phyloP scores from a whole-genome alignment of 2,329 filamentous ascomycete genomes.

The Sporothrix pseudoabietina region DNA sequence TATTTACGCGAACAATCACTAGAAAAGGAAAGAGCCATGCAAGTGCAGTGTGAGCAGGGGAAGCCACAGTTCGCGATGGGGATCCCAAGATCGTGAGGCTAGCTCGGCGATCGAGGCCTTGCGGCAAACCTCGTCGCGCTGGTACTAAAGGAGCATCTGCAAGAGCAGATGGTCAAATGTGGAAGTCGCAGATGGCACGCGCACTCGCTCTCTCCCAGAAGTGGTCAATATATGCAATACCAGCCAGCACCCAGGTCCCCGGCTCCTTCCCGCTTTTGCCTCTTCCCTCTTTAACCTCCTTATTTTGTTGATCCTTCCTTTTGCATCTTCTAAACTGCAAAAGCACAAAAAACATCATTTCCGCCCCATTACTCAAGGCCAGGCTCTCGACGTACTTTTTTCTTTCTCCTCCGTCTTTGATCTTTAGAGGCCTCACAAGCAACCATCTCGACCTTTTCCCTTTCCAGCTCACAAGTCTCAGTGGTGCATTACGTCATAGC shows the following conservation, averaged over 20 bases:
- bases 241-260: conserved; percentile 6
- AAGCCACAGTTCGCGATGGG: neutral
- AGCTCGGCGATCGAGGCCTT: neutral
- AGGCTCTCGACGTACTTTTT: neutral
- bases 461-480: neutral
- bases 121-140: neutral
- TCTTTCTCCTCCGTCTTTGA: neutral
- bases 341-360: neutral
- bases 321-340: neutral
- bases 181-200: neutral
- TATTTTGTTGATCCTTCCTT: neutral
- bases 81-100: conserved; percentile 4
- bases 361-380: neutral
- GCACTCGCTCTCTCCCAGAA: neutral
- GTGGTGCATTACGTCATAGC: conserved; percentile 25
- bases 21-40: neutral
- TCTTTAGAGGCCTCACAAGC: neutral
- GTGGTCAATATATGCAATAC: neutral
- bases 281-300: neutral
- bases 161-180: neutral
- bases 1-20: neutral
- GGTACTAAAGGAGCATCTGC: neutral
- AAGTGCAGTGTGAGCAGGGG: neutral
- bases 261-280: conserved; percentile 10
- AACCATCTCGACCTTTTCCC: neutral